Percentiles rank a stretch among this genome's conserved stretches.
phyloP scores from a whole-genome alignment of 2,329 filamentous ascomycete genomes.

The Stachybotrys chlorohalonatus region DNA sequence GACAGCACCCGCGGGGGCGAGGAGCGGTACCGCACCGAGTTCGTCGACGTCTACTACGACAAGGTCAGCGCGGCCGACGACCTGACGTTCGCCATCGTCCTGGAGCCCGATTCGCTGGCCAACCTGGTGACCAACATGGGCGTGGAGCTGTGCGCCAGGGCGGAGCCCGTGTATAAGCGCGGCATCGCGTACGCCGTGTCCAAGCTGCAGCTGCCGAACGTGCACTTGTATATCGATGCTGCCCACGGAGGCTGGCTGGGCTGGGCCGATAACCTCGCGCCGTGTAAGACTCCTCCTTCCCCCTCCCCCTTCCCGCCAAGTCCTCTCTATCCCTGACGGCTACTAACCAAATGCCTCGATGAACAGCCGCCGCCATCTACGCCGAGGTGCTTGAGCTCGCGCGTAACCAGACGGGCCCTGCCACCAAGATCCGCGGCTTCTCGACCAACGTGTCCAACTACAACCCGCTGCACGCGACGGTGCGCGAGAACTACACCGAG shows the following conservation, averaged over 20 bases:
- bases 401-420: slow-evolving; percentile 5
- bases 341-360: background rate
- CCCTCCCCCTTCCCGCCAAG: background rate
- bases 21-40: slow-evolving; percentile 29
- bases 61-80: slow-evolving; percentile 26
- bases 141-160: slow-evolving; percentile 25
- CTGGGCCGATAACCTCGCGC: slow-evolving; percentile 48
- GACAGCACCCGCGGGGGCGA: slow-evolving; percentile 23
- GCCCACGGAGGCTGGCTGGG: slow-evolving; percentile 58
- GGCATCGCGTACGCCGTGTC: slow-evolving; percentile 41
- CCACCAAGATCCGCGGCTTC: slow-evolving; percentile 26
- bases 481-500: slow-evolving; percentile 30
- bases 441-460: slow-evolving; percentile 36
- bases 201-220: slow-evolving; percentile 49
- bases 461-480: slow-evolving; percentile 25
- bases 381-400: slow-evolving; percentile 27
- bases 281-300: slow-evolving; percentile 4
- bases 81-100: slow-evolving; percentile 30
- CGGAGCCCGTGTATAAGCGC: slow-evolving; percentile 26
- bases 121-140: slow-evolving; percentile 31
- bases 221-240: slow-evolving; percentile 55
- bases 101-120: slow-evolving; percentile 35
- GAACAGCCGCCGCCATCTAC: slow-evolving; percentile 27
- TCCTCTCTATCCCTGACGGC: background rate
- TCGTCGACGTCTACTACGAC: slow-evolving; percentile 27